These are phyloP conservation scores for Vishniacozyma victoriae DNA, from an alignment of 768 basidiomycete genomes.

Conservation along the genomic window DNA sequence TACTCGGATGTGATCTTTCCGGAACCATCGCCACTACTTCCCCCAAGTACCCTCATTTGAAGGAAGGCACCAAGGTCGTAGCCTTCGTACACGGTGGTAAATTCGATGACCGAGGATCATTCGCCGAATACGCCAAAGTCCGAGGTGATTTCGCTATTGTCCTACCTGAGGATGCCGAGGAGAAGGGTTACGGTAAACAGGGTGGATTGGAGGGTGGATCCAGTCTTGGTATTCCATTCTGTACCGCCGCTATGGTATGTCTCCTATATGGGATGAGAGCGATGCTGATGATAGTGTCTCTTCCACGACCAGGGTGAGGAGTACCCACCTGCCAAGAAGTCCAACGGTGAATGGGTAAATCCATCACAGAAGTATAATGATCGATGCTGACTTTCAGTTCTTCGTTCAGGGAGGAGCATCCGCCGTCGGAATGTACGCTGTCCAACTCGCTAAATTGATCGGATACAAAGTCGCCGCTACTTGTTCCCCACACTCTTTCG, in stretches of 20 bases:
- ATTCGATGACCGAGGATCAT: slow-evolving; percentile 16
- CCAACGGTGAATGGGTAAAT: background rate
- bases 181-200: too few species aligned
- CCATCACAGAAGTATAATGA: background rate
- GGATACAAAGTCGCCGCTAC: slow-evolving; percentile 47
- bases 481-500: slow-evolving; percentile 47
- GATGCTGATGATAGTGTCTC: too few species aligned
- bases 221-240: slow-evolving; percentile 27
- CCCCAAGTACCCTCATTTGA: slow-evolving; percentile 6
- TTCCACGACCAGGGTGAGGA: background rate
- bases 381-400: slow-evolving; percentile 14
- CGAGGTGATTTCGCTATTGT: slow-evolving; percentile 18
- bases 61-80: slow-evolving; percentile 31
- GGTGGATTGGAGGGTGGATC: slow-evolving; percentile 19
- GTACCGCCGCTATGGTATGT: slow-evolving; percentile 30
- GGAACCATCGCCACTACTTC: slow-evolving; percentile 22
- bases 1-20: slow-evolving; percentile 34
- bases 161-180: slow-evolving; percentile 17
- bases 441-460: slow-evolving; percentile 28
- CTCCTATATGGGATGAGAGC: too few species aligned
- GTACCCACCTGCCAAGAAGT: background rate
- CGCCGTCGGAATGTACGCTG: slow-evolving; percentile 47
- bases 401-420: slow-evolving; percentile 43
- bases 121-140: slow-evolving; percentile 27
- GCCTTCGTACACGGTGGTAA: slow-evolving; percentile 31